A percentile compares a stretch with the other conserved stretches of the same genome.
Evolutionary conservation across 2,329 filamentous ascomycete genomes (phyloP).

Genomic region (Diaporthe citriasiana): DNA sequence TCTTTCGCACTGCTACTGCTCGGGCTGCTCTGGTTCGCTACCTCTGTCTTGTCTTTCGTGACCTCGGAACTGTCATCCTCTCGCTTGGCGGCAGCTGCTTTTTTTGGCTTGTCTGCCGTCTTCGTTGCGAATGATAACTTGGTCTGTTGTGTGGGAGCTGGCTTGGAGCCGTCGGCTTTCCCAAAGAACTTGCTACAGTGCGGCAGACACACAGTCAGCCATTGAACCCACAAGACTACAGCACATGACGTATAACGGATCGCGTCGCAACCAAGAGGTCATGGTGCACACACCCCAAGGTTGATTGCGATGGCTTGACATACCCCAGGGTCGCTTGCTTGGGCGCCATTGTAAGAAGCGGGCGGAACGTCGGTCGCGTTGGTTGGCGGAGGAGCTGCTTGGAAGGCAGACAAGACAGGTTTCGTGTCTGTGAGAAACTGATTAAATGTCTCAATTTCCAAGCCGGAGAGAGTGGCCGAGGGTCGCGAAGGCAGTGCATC

Average conservation of each 20-base stretch:
- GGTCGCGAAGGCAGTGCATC: slow-evolving; percentile 28
- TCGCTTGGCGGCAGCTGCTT: slow-evolving; percentile 52
- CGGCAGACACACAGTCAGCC: slow-evolving; percentile 21
- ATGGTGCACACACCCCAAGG: slow-evolving; percentile 74
- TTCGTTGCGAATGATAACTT: slow-evolving; percentile 82
- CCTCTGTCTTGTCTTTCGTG: slow-evolving; percentile 46
- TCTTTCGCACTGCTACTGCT: slow-evolving; percentile 53
- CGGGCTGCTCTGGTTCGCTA: slow-evolving; percentile 43
- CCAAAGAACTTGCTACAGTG: slow-evolving; percentile 85
- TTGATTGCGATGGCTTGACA: slow-evolving; percentile 81
- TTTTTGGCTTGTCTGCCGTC: slow-evolving; percentile 55
- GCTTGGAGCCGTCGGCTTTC: slow-evolving; percentile 70
- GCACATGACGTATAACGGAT: neutral
- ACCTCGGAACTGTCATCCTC: slow-evolving; percentile 45
- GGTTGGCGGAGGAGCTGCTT: slow-evolving; percentile 45
- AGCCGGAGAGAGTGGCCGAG: neutral
- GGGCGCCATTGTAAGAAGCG: slow-evolving; percentile 57
- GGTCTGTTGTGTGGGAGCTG: slow-evolving; percentile 78
- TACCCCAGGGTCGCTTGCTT: slow-evolving; percentile 93
- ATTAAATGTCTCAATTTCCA: neutral
- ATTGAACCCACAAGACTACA: slow-evolving; percentile 22
- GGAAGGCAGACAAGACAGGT: slow-evolving; percentile 41
- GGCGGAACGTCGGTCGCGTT: slow-evolving; percentile 42
- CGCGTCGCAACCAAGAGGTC: slow-evolving; percentile 3
- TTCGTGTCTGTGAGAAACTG: neutral